Evolutionary conservation across 352 stramenopile species (phyloP).

Genomic region (Pythium brassicae): DNA sequence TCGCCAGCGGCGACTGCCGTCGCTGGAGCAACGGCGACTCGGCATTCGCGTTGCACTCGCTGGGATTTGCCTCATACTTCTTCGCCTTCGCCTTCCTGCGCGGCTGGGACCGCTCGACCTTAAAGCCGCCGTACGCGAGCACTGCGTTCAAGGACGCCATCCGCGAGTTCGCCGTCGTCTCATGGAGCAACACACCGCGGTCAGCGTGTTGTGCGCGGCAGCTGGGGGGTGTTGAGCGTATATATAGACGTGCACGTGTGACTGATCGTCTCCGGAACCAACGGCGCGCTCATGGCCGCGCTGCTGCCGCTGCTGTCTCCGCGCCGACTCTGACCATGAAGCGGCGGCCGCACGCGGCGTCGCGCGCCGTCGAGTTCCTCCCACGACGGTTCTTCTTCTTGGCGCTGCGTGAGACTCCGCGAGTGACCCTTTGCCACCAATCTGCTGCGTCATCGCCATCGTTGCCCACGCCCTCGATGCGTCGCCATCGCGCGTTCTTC

Average conservation of each 20-base stretch:
- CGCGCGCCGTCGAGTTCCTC: slow-evolving; percentile 55
- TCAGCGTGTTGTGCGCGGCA: neutral
- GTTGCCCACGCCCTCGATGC: neutral
- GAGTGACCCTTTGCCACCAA: slow-evolving; percentile 9
- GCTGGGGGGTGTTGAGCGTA: neutral
- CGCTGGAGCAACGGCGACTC: neutral
- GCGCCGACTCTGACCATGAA: slow-evolving; percentile 33
- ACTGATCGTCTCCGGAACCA: neutral
- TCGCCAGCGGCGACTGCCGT: neutral
- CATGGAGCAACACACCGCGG: neutral
- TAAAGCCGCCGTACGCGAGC: neutral
- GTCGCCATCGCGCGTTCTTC: slow-evolving; percentile 18
- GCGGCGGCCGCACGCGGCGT: slow-evolving; percentile 25
- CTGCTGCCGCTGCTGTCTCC: neutral
- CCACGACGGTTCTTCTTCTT: slow-evolving; percentile 50
- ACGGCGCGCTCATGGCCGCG: slow-evolving; percentile 4
- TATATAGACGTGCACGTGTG: neutral
- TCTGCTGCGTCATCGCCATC: neutral
- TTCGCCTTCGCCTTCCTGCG: neutral
- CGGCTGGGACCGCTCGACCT: neutral
- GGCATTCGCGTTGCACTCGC: neutral
- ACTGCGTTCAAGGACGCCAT: neutral
- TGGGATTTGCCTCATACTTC: neutral
- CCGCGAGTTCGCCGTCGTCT: neutral
- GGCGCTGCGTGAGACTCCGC: slow-evolving; percentile 31